Percentiles rank a stretch among this genome's conserved stretches.
These are phyloP conservation scores for Corymbia calophylla DNA, from an alignment of 441 rosid genomes.

Conservation along the genomic window DNA sequence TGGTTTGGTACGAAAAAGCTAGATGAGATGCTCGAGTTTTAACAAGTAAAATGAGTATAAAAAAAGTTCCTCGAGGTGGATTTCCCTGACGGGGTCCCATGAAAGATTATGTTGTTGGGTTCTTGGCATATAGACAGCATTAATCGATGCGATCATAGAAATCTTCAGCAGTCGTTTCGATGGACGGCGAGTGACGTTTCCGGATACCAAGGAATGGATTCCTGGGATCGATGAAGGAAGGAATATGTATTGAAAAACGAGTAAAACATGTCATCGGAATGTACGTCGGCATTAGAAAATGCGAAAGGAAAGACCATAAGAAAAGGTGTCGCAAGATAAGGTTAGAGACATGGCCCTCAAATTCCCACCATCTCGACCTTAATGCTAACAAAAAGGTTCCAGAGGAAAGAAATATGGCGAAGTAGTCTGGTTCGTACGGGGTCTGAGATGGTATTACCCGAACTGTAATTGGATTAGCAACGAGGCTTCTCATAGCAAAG, in stretches of 20 bases:
- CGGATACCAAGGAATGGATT: not conserved
- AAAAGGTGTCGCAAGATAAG: not conserved
- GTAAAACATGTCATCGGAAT: not conserved
- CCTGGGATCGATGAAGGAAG: not conserved
- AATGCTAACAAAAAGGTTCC: not conserved
- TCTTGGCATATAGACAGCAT: not conserved
- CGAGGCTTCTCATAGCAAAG: not conserved
- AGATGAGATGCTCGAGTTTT: not conserved
- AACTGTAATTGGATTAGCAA: not conserved
- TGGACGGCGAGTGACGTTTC: not conserved
- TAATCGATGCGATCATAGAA: not conserved
- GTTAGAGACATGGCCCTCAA: not conserved
- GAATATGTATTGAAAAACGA: not conserved
- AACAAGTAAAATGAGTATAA: not conserved
- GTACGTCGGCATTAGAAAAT: not conserved
- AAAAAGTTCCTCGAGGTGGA: not conserved
- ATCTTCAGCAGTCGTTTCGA: not conserved
- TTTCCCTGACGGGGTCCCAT: not conserved
- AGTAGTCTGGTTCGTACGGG: not conserved
- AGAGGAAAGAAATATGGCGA: not conserved
- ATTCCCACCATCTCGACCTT: not conserved
- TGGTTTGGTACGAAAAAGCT: not conserved
- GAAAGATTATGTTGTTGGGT: not conserved
- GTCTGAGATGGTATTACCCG: not conserved
- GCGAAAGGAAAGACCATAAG: not conserved